phyloP scores from a whole-genome alignment of 73 alveolate species.

The Vitrella brassicaformis region DNA sequence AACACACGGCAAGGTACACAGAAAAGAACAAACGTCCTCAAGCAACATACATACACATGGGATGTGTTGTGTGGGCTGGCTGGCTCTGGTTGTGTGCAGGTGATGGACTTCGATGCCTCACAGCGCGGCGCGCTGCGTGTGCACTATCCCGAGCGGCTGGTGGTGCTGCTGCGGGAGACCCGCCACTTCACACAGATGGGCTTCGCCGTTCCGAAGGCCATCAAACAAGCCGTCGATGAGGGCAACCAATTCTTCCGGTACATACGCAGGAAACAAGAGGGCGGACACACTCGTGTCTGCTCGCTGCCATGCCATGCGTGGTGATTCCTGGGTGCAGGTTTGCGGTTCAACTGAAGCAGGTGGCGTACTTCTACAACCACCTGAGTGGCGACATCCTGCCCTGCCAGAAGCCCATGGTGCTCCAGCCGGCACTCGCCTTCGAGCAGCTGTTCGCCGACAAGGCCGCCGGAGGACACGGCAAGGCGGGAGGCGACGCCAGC shows the following conservation, averaged over 20 bases:
- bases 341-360: slow-evolving; percentile 38
- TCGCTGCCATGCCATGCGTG: not conserved
- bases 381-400: slow-evolving; percentile 21
- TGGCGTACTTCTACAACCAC: slow-evolving; percentile 1
- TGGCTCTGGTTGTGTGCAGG: too few relatives aligned
- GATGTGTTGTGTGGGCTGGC: too few relatives aligned
- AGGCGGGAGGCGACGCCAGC: not conserved
- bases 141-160: slow-evolving; percentile 22
- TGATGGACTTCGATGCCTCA: slow-evolving; percentile 34
- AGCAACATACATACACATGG: too few relatives aligned
- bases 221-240: slow-evolving; percentile 18
- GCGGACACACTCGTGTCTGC: not conserved
- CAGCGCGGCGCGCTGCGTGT: slow-evolving; percentile 29
- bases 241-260: not conserved
- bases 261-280: not conserved
- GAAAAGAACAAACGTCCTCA: too few relatives aligned
- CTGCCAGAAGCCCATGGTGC: slow-evolving; percentile 21
- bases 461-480: not conserved
- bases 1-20: slow-evolving; percentile 8
- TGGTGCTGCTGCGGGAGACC: slow-evolving; percentile 26
- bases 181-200: slow-evolving; percentile 31
- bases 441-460: slow-evolving; percentile 39
- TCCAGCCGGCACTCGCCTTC: slow-evolving; percentile 37
- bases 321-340: not conserved
- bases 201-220: slow-evolving; percentile 5